Base-by-base conservation (phyloP, 495 filamentous ascomycete species). In the Xylaria telfairii region DNA sequence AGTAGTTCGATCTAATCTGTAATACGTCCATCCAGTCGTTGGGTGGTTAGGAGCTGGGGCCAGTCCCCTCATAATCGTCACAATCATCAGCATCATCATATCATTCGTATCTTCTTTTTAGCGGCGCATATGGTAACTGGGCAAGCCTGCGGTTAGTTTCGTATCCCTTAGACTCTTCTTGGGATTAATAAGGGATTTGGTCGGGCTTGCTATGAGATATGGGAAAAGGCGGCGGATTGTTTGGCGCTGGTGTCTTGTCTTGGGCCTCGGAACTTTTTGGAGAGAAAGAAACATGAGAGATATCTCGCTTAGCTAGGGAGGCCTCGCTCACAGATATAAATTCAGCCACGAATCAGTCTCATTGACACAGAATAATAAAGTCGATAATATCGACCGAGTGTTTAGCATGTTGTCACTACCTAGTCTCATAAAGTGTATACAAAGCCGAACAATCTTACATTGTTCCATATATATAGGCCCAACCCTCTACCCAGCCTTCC, bases 181-280 rank as follows among this genome's bases (percentile, higher is more conserved):
- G 51, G 51, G 26, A 54, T 54, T 30, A 54, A 30, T 54, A 1
- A 54, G 13, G 13, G 24, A 26, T 5, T 15, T 24, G 49, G 15
- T 53, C 21, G 24, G 49, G 21, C 47, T 49, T 9, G 46, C 19
- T n/a, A 21, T 51, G 49, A 28, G 24, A 53, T 28, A 10, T 53
- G 24, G 21, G 44, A 7, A 54, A 54, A 54, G 51, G 51, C 51
- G 51, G 51, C 24, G 51, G 4, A 30, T 54, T 54, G 51, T 21
- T 54, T 54, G 51, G 51, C 51, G 51, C 13, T 54, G 30, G 4
- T 54, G 51, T 54, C 51, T 15, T 54, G 51, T 54, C 51, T 54
- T 21, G 51, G 51, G 51, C 26, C 17, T 26, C 30, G 13, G 26
- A 15, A 7, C 5, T 54, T 54, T 12, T 2, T 17, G 12, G 51